Base-by-base conservation (phyloP, 1,284 basidiomycete genomes). In the Apiotrichum siamense region DNA sequence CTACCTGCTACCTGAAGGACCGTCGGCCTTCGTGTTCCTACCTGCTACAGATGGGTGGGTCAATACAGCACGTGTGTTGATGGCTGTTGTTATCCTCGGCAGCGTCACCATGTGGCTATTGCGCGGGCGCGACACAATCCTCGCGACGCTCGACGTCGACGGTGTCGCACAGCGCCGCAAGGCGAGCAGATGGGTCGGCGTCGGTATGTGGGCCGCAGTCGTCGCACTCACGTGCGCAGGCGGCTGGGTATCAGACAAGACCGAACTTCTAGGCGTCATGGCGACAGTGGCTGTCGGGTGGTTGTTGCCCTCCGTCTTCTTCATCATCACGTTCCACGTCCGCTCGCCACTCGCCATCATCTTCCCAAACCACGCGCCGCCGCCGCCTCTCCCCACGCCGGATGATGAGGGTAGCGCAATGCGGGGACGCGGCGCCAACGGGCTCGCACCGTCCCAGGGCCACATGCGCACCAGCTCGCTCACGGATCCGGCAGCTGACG, bases 271-370 rank as follows among this genome's bases (percentile, higher is more conserved):
- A 4, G 72, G 73, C 9, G 66, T 72, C 7, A 59, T 69, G 20
- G 65, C 65, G 7, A 64, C 66, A 0, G 47, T 76, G 4, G 65
- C 66, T 2, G 62, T 75, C 4, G 67, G 69, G 3, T 76, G 72
- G 70, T 60, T 76, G 18, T 45, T 76, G n/a, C 74, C 74, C 27
- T 65, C 73, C 23, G 55, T 76, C 29, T 72, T 75, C 62, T 76
- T 75, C 65, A 72, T 76, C 58, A 69, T 74, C 52, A 74, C 74
- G 11, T 75, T 75, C 61, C 74, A 76, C 54, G 67, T 76, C 26
- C 65, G 72, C 32, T 71, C 70, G 9, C 75, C 75, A 2, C 59
- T 75, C 5, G 67, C 74, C 10, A 76, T 76, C 55, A 68, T 76
- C 50, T 72, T 75, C 52, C 72, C 53, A 1, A 26, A 33, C 27